These are phyloP conservation scores for Rhododendron ovatum DNA, from an alignment of 148 eudicot genomes.

Conservation along the genomic window DNA sequence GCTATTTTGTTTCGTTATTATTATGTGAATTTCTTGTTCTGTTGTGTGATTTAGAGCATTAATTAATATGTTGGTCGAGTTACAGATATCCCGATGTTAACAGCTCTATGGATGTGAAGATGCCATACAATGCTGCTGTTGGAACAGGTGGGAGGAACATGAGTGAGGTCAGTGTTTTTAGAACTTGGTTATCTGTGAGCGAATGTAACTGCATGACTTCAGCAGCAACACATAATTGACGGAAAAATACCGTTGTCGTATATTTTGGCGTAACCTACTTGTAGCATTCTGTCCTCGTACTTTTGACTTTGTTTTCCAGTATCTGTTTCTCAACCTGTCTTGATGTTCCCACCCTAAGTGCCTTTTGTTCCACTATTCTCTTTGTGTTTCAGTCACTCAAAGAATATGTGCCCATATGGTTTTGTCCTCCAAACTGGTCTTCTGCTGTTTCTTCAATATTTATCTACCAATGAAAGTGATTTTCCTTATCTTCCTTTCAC, in stretches of 20 bases:
- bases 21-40: neutral
- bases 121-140: conserved; percentile 26
- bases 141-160: conserved; percentile 32
- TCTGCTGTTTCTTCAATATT: neutral
- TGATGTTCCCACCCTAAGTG: neutral
- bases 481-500: neutral
- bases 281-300: neutral
- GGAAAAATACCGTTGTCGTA: neutral
- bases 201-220: conserved; percentile 17
- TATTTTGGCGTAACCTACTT: neutral
- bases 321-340: neutral
- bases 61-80: neutral
- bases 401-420: neutral
- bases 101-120: conserved; percentile 30
- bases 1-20: neutral
- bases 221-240: too few species aligned
- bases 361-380: neutral
- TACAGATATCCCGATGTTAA: conserved; percentile 34
- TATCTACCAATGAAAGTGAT: neutral
- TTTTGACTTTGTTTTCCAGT: neutral
- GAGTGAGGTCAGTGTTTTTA: conserved; percentile 27
- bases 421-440: neutral
- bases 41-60: neutral
- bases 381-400: neutral
- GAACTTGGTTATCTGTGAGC: neutral